Base-by-base conservation (phyloP, 2,329 filamentous ascomycete genomes). In the Beauveria medogensis region DNA sequence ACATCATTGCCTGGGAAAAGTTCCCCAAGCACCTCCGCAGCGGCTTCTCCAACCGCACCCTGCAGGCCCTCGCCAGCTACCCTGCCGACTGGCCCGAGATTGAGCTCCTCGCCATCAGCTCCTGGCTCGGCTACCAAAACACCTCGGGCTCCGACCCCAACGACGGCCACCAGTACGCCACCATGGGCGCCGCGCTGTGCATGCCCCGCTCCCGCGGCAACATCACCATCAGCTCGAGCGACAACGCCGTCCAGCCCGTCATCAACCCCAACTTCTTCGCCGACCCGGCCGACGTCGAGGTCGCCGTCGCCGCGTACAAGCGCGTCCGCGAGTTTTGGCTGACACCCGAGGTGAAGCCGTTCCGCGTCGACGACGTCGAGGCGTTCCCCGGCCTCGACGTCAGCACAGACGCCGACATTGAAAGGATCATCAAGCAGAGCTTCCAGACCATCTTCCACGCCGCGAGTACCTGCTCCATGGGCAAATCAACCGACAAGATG, bases 221-320 rank as follows among this genome's bases (percentile, higher is more conserved):
- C 44, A 67, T 80, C 4, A 74, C 71, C 0, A 71, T 80, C 26
- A 57, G 59, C 0, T 73, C 71, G 0, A 44, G 65, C 26, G 67
- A 72, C 44, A 72, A 69, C 2, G 70, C 73, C 26, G 41, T 55
- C 20, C 65, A 68, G 3, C 78, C 79, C 0, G 64, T 75, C 22
- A 74, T 81, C 59, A 69, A 78, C 61, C 75, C 75, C 1, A 75
- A 76, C 61, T 81, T 73, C 73, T 69, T 82, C 3, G 68, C 68
- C 8, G 70, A 75, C n/a, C 70, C 71, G 4, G 68, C 72, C 2
- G 80, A 82, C 59, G 63, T 71, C 22, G 74, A 78, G 16, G 65
- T 82, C 3, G 75, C 76, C 6, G 63, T 81, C n/a, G 71, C 73
- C 1, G 69, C 70, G 0, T 76, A 75, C 62, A 75, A 72, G 62